A percentile compares a stretch with the other conserved stretches of the same genome.
phyloP scores from a whole-genome alignment of 2,329 filamentous ascomycete species.

The Beauveria sp. region DNA sequence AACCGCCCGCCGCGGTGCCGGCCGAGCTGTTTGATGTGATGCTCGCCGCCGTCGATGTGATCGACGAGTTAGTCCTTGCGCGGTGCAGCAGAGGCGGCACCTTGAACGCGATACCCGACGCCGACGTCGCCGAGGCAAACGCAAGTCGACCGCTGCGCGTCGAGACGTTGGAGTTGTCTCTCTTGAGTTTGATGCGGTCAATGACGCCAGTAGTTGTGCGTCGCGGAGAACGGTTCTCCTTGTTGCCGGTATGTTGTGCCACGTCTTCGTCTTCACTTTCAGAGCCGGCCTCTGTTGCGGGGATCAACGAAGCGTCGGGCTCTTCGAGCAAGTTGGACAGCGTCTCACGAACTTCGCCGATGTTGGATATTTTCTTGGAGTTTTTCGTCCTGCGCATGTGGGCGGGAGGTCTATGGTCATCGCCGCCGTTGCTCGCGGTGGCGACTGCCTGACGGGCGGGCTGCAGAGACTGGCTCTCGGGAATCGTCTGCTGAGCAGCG shows the following conservation, averaged over 20 bases:
- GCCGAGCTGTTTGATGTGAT: conserved; percentile 13
- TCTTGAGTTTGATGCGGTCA: conserved; percentile 67
- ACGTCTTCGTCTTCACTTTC: conserved; percentile 35
- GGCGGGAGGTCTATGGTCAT: conserved; percentile 47
- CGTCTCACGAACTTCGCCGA: conserved; percentile 76
- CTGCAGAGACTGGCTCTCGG: conserved; percentile 42
- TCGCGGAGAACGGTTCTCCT: conserved; percentile 40
- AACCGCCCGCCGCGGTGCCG: conserved; percentile 22
- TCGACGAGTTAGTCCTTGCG: conserved; percentile 59
- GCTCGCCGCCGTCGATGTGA: conserved; percentile 24
- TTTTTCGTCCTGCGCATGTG: conserved; percentile 53
- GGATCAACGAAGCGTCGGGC: conserved; percentile 43
- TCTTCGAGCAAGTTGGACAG: conserved; percentile 78
- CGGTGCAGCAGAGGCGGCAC: conserved; percentile 65
- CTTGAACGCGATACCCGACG: conserved; percentile 44
- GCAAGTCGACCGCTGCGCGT: conserved; percentile 39
- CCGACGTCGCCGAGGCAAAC: conserved; percentile 40
- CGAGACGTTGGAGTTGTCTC: conserved; percentile 35
- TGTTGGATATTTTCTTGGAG: conserved; percentile 60
- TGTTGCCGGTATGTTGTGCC: conserved; percentile 29
- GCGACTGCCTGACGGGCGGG: conserved; percentile 24
- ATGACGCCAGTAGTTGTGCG: conserved; percentile 44
- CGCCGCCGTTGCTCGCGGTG: conserved; percentile 18
- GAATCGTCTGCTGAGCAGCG: conserved; percentile 27
- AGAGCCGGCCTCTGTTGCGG: conserved; percentile 29